Percentiles rank a stretch among this genome's conserved stretches.
These are phyloP conservation scores for Aspergillus neoniger DNA, from an alignment of 2,329 filamentous ascomycete genomes.

Conservation along the genomic window DNA sequence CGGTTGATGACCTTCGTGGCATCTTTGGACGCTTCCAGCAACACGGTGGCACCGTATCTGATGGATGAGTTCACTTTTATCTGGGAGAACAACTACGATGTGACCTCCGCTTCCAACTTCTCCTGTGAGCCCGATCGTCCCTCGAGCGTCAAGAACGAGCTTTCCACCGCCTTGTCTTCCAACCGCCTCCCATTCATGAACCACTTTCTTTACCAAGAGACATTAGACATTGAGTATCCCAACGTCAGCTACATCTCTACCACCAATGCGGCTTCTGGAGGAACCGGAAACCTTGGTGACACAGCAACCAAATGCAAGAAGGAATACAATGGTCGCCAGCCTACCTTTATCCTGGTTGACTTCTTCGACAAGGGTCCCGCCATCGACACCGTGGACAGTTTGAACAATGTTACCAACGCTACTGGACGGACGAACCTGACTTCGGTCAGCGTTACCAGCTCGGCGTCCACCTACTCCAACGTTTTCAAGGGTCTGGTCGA, in stretches of 20 bases:
- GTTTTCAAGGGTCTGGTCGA: constrained; percentile 42
- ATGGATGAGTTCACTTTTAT: constrained; percentile 52
- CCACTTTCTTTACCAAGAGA: constrained; percentile 70
- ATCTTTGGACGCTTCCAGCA: constrained; percentile 40
- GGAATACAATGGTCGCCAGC: constrained; percentile 60
- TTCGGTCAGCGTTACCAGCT: constrained; percentile 28
- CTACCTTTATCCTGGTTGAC: constrained; percentile 77
- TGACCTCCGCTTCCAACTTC: constrained; percentile 64
- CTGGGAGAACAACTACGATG: constrained; percentile 73
- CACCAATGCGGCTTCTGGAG: constrained; percentile 66
- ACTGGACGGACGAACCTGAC: constrained; percentile 46
- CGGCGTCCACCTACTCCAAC: constrained; percentile 33
- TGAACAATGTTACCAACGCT: constrained; percentile 60
- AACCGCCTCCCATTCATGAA: constrained; percentile 73
- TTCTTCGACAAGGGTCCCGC: constrained; percentile 74
- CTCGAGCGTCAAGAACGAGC: constrained; percentile 49
- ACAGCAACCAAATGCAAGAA: constrained; percentile 55
- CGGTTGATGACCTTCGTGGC: constrained; percentile 72
- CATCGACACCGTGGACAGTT: constrained; percentile 66
- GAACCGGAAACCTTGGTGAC: constrained; percentile 54
- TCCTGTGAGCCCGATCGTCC: constrained; percentile 73
- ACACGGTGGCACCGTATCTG: constrained; percentile 44
- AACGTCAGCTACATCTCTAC: constrained; percentile 60
- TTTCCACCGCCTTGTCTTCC: constrained; percentile 54
- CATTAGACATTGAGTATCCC: constrained; percentile 59